These are phyloP conservation scores for Ceratobasidium sp. DNA, from an alignment of 1,284 basidiomycete species.

Conservation along the genomic window DNA sequence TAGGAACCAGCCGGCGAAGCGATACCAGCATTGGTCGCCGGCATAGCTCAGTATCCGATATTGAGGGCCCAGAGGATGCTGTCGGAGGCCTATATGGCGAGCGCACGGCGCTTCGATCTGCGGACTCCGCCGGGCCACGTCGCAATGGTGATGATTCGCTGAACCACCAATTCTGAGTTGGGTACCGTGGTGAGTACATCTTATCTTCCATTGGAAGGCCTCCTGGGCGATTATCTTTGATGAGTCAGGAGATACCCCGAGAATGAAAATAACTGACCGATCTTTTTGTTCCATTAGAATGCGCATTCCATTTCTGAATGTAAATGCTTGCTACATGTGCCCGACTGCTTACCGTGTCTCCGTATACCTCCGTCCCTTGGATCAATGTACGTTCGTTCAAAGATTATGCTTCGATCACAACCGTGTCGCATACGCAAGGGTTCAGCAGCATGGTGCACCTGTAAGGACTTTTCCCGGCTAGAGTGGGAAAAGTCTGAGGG, in stretches of 20 bases:
- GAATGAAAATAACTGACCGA: conserved; percentile 1
- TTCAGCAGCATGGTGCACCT: conserved; percentile 32
- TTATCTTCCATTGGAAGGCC: conserved; percentile 17
- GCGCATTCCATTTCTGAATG: conserved; percentile 10
- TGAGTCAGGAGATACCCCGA: conserved; percentile 35
- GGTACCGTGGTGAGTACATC: background rate
- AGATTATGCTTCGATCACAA: conserved; percentile 28
- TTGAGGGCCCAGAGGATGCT: conserved; percentile 74
- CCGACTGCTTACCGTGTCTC: conserved; percentile 7
- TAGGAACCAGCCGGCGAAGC: conserved; percentile 24
- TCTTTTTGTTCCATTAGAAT: conserved; percentile 32
- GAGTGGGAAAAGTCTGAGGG: conserved; percentile 33
- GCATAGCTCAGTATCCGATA: conserved; percentile 58
- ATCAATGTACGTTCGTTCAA: conserved; percentile 41
- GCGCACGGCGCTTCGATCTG: conserved; percentile 39
- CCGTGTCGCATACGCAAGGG: conserved; percentile 25
- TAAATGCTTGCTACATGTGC: conserved; percentile 25
- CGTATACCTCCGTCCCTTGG: conserved; percentile 34
- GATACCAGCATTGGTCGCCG: conserved; percentile 54
- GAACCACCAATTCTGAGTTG: conserved; percentile 61
- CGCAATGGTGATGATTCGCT: conserved; percentile 57
- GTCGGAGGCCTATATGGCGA: conserved; percentile 71
- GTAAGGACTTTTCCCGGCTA: background rate
- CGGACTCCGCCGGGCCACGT: conserved; percentile 17
- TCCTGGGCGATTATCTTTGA: conserved; percentile 31